Evolutionary conservation across 305 asterid genomes (phyloP), one percentile per base, ranked within the genome.

Genomic region (Fraxinus ornus): DNA sequence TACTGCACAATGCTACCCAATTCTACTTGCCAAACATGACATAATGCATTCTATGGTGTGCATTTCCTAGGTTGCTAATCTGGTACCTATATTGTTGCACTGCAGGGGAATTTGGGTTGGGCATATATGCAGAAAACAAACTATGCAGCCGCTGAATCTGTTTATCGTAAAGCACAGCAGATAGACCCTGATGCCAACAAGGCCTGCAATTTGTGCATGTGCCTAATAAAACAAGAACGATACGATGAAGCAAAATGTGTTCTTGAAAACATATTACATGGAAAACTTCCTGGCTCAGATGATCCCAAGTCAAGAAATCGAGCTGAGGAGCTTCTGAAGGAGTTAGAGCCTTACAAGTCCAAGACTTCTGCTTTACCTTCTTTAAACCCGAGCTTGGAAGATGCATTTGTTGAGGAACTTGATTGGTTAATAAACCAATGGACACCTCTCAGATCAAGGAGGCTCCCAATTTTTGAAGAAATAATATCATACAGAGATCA

Each of bases 81-180:
- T 12, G 44, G 17, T 49, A 9, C 3, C 10, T 74, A 55, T 44
- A 24, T 64, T 47, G 7, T 28, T 3, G 80, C 70, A 35, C 47
- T 87, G 84, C 90, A 93, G 98, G 98, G 98, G 19, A 95, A 95
- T 78, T 82, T 95, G 78, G 98, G 98, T 6, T 95, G 98, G 98
- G 97, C 98, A 1, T 95, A 95, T 78, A 95, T 95, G 97, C 97
- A 95, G 86, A 91, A 93, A 77, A 44, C 70, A 2, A 90, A 92
- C 79, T 92, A 90, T 78, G 87, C 87, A 0, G 91, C 95, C 0
- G 97, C 97, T 0, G 97, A 93, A 85, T 81, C 76, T 28, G 98
- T 93, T 21, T 95, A 95, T 77, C 79, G 86, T 12, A 93, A 93
- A 80, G 92, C 97, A 52, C 97, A 93, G 60, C 68, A 91, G 84